Evolutionary conservation across 306 rosid genomes (phyloP), one percentile per base, ranked within the genome.

Genomic region (Vicia villosa): DNA sequence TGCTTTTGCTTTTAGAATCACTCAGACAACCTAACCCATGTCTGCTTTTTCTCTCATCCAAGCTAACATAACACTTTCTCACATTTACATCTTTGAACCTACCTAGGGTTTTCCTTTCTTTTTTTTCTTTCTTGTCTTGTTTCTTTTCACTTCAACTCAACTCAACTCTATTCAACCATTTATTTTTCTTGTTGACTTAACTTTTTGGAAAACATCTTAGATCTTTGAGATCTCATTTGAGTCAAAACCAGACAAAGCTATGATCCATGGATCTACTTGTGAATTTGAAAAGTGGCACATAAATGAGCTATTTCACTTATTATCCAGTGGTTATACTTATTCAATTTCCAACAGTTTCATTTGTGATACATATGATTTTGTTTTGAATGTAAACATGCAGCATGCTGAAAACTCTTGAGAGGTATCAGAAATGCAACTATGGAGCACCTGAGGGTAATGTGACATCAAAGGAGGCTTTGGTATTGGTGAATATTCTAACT

Each of bases 371-470:
- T n/a, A 56, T 42, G 54, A 26, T 43, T 11, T 58, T n/a, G n/a
- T 1, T 70, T n/a, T 58, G n/a, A 72, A 26, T 58, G 36, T 16
- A 61, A 45, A 46, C 28, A 46, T 55, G 60, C 83, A 92, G 98
- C 91, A 90, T 86, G 98, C 93, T 90, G 69, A 88, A 86, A 82
- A 85, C 98, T 6, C 86, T 92, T 11, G 98, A 92, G 81, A 88
- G 89, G 86, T 92, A 92, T 73, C 96, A 92, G 79, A 92, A 92
- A 77, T 84, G 93, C 82, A 92, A 88, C 88, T 89, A 88, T 75
- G 96, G 93, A 76, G 93, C 91, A n/a, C 93, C 98, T 41, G 98
- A 92, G 82, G 69, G 87, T 16, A 83, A 83, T 79, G 90, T 88
- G 14, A 83, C 96, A 15, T 22, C 96, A 73, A 76, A 87, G 86